Conservation (phyloP, 2,329 filamentous ascomycete species). For the Dactylellina drechsleri region DNA sequence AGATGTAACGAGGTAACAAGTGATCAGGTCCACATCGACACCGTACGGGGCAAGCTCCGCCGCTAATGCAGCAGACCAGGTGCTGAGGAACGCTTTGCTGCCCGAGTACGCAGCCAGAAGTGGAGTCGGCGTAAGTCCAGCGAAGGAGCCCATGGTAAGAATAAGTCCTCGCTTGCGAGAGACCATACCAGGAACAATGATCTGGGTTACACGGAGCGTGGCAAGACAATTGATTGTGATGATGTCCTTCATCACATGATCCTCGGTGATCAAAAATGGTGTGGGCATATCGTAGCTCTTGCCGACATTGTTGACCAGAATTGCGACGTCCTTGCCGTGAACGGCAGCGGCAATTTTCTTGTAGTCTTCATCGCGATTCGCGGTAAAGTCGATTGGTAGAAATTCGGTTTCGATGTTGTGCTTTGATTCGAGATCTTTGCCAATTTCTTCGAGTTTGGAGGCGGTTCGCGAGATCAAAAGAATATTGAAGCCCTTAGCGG, state of each 20-base stretch:
- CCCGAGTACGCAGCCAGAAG: conserved; percentile 95
- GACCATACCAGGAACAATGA: conserved; percentile 85
- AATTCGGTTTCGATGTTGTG: conserved; percentile 78
- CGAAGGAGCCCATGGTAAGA: conserved; percentile 97
- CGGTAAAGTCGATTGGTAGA: conserved; percentile 89
- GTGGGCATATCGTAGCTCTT: conserved; percentile 93
- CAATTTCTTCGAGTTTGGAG: conserved; percentile 83
- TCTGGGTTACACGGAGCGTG: conserved; percentile 86
- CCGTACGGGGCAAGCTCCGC: conserved; percentile 82
- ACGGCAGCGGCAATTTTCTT: conserved; percentile 75
- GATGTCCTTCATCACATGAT: conserved; percentile 85
- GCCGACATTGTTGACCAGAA: conserved; percentile 97
- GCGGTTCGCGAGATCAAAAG: conserved; percentile 94
- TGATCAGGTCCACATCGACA: conserved; percentile 87
- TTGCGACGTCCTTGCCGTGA: conserved; percentile 78
- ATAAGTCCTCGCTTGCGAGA: conserved; percentile 86
- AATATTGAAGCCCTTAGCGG: conserved; percentile 91
- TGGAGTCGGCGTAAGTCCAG: conserved; percentile 89
- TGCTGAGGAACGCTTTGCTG: conserved; percentile 96
- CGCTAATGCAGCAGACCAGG: conserved; percentile 89
- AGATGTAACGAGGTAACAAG: conserved; percentile 92
- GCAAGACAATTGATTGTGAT: conserved; percentile 94
- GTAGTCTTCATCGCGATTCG: conserved; percentile 83
- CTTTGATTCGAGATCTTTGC: conserved; percentile 77
- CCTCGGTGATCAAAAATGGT: conserved; percentile 80